These are phyloP conservation scores for Leishmania braziliensis DNA, from an alignment of 208 protist species.

Conservation along the genomic window DNA sequence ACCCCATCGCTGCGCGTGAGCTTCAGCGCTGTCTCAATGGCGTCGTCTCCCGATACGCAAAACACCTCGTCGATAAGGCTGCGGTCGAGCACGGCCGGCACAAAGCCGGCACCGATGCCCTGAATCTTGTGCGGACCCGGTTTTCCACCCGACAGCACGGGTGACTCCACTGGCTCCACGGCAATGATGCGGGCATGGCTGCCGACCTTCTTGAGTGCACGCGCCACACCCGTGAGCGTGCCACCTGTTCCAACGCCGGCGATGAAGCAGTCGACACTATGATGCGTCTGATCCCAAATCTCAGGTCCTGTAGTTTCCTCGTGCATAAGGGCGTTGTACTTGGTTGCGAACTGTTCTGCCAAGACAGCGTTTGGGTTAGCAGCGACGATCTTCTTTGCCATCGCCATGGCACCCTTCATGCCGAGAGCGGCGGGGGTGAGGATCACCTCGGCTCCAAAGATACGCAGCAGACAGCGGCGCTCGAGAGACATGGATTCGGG, in stretches of 20 bases:
- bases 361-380: constrained; percentile 77
- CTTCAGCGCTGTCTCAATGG: constrained; percentile 69
- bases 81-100: constrained; percentile 76
- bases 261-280: constrained; percentile 84
- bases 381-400: constrained; percentile 78
- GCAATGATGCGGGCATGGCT: constrained; percentile 62
- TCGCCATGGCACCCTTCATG: constrained; percentile 87
- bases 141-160: constrained; percentile 83
- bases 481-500: constrained; percentile 92
- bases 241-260: constrained; percentile 91
- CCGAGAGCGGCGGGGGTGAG: constrained; percentile 88
- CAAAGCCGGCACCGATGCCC: constrained; percentile 91
- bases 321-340: constrained; percentile 88
- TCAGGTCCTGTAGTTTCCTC: constrained; percentile 92
- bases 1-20: constrained; percentile 82
- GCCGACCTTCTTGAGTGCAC: constrained; percentile 70
- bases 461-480: constrained; percentile 77
- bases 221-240: constrained; percentile 76
- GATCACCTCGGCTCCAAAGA: constrained; percentile 89
- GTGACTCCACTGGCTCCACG: constrained; percentile 85
- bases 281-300: constrained; percentile 82
- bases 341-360: constrained; percentile 87
- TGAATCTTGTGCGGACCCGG: constrained; percentile 91
- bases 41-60: constrained; percentile 66
- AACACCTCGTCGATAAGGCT: constrained; percentile 77